Percentiles rank a stretch among this genome's conserved stretches.
phyloP scores from a whole-genome alignment of 371 early-diverging fungal genomes.

The Rhizopus microsporus region DNA sequence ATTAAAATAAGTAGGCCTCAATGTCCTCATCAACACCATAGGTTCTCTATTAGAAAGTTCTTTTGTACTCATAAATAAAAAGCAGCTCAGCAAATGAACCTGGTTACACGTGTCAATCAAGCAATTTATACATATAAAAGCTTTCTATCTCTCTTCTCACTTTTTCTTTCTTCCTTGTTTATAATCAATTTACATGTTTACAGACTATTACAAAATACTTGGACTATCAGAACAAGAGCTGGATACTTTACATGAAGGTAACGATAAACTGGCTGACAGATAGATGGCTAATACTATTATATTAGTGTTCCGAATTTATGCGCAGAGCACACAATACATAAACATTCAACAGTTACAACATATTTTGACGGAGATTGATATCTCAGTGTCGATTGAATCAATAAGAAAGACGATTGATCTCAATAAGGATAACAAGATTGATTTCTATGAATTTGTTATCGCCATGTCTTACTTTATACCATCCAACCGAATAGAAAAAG shows the following conservation, averaged over 20 bases:
- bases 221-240: conserved; percentile 22
- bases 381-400: conserved; percentile 43
- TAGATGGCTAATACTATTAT: background rate
- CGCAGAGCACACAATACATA: conserved; percentile 57
- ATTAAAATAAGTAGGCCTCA: conserved; percentile 3
- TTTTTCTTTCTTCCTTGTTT: conserved; percentile 2
- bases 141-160: background rate
- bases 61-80: conserved; percentile 32
- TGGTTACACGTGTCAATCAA: background rate
- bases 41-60: conserved; percentile 32
- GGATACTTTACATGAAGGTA: conserved; percentile 19
- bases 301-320: conserved; percentile 48
- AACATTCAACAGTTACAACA: conserved; percentile 61
- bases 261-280: background rate
- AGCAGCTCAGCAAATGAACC: background rate
- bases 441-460: conserved; percentile 71
- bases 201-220: conserved; percentile 6
- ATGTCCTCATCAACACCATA: conserved; percentile 27
- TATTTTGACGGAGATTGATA: conserved; percentile 72
- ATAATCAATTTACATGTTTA: conserved; percentile 11
- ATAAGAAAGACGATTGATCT: conserved; percentile 39
- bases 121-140: background rate
- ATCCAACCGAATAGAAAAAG: conserved; percentile 13
- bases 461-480: conserved; percentile 52
- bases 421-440: conserved; percentile 50